Percentiles rank a stretch among this genome's conserved stretches.
These are phyloP conservation scores for Akanthomyces uredinophilus DNA, from an alignment of 2,329 filamentous ascomycete species.

Conservation along the genomic window DNA sequence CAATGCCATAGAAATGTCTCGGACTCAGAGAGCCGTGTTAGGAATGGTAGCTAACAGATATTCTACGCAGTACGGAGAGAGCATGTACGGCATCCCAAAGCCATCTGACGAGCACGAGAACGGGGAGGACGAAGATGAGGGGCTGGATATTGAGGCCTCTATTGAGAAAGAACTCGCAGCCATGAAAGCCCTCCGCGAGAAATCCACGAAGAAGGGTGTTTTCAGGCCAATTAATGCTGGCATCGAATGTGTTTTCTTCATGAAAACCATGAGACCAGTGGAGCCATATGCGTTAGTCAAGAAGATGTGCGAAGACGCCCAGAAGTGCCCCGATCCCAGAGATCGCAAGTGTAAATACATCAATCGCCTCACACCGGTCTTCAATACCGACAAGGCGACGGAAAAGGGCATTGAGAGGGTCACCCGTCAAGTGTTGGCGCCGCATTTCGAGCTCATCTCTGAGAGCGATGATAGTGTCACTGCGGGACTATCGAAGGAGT, in stretches of 20 bases:
- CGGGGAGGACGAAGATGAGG: constrained; percentile 39
- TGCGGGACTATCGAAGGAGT: constrained; percentile 5
- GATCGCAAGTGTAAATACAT: constrained; percentile 51
- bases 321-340: constrained; percentile 34
- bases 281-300: constrained; percentile 51
- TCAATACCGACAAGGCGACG: constrained; percentile 57
- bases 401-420: constrained; percentile 63
- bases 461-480: constrained; percentile 17
- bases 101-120: constrained; percentile 27
- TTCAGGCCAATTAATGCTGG: constrained; percentile 51
- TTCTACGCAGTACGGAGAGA: constrained; percentile 57
- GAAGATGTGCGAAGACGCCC: constrained; percentile 52
- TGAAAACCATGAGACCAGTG: constrained; percentile 51
- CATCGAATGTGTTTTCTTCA: constrained; percentile 60
- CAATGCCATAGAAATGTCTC: background rate
- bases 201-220: constrained; percentile 38
- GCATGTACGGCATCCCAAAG: constrained; percentile 48
- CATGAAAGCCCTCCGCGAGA: constrained; percentile 44
- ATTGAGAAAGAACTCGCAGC: constrained; percentile 67
- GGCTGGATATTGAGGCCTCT: constrained; percentile 65
- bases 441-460: constrained; percentile 50
- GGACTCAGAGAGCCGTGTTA: too few species aligned
- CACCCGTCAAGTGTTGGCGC: constrained; percentile 55
- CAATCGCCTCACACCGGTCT: constrained; percentile 52
- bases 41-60: background rate